Percentiles rank a stretch among this genome's conserved stretches.
These are phyloP conservation scores for Barnettozyma wickerhamii DNA, from an alignment of 805 yeast species.

Conservation along the genomic window DNA sequence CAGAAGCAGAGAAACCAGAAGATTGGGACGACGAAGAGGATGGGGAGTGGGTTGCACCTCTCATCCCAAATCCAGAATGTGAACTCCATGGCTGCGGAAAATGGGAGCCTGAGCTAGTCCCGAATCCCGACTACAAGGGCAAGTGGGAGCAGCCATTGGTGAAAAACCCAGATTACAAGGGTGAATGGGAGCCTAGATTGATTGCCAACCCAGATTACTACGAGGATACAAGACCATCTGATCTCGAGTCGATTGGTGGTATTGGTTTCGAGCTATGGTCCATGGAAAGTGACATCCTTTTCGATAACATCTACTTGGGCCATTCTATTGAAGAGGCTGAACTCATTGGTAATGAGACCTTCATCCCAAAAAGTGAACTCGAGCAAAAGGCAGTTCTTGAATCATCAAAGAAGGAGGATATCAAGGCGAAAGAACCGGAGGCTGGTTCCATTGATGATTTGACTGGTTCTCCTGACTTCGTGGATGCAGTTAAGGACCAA, in stretches of 20 bases:
- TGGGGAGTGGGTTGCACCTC: slow-evolving; percentile 78
- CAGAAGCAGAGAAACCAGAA: slow-evolving; percentile 61
- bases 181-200: slow-evolving; percentile 67
- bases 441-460: background rate
- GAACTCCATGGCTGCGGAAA: slow-evolving; percentile 69
- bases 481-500: background rate
- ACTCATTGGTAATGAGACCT: slow-evolving; percentile 72
- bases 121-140: slow-evolving; percentile 71
- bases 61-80: slow-evolving; percentile 72
- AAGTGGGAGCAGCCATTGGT: slow-evolving; percentile 70
- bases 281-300: slow-evolving; percentile 68
- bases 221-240: slow-evolving; percentile 53
- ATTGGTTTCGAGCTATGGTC: slow-evolving; percentile 90
- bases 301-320: slow-evolving; percentile 83
- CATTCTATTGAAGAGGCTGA: slow-evolving; percentile 85
- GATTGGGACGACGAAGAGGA: slow-evolving; percentile 91
- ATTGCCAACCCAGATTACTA: slow-evolving; percentile 68
- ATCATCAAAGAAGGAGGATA: slow-evolving; percentile 32
- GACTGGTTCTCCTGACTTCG: background rate
- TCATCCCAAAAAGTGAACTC: slow-evolving; percentile 45
- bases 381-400: slow-evolving; percentile 43
- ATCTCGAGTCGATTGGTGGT: slow-evolving; percentile 68
- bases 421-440: slow-evolving; percentile 25
- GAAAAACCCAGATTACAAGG: slow-evolving; percentile 72
- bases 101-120: slow-evolving; percentile 66